A percentile compares a stretch with the other conserved stretches of the same genome.
Evolutionary conservation across 2,329 filamentous ascomycete species (phyloP).

Genomic region (Periglandula ipomoeae): DNA sequence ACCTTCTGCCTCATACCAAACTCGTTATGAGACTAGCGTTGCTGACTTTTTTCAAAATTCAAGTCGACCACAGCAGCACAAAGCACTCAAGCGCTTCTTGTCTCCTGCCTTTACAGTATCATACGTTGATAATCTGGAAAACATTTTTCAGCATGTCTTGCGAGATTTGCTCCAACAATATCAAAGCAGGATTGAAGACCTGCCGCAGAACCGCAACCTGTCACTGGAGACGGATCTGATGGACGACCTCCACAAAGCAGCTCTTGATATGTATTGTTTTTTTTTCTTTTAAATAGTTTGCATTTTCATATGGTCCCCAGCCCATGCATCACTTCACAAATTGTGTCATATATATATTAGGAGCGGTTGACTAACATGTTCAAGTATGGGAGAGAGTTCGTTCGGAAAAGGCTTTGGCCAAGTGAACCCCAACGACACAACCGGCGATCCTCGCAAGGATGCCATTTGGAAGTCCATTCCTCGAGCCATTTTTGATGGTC

Average conservation of each 20-base stretch:
- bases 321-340: no score
- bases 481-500: neutral
- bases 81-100: neutral
- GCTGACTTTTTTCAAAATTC: neutral
- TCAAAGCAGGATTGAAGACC: neutral
- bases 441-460: neutral
- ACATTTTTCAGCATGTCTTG: neutral
- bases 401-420: neutral
- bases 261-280: neutral
- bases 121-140: neutral
- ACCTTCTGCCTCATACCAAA: neutral
- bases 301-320: no score
- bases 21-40: neutral
- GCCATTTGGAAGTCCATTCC: neutral
- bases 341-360: no score
- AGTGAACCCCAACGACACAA: neutral
- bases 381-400: neutral
- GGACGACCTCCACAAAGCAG: neutral
- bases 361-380: neutral
- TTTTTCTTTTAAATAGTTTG: neutral
- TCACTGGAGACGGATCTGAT: neutral
- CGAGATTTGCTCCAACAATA: neutral
- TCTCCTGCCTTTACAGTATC: neutral
- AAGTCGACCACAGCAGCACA: neutral
- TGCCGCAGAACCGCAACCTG: neutral